Evolutionary conservation across 2,329 filamentous ascomycete species (phyloP).

Genomic region (Intubia oerlemansii): DNA sequence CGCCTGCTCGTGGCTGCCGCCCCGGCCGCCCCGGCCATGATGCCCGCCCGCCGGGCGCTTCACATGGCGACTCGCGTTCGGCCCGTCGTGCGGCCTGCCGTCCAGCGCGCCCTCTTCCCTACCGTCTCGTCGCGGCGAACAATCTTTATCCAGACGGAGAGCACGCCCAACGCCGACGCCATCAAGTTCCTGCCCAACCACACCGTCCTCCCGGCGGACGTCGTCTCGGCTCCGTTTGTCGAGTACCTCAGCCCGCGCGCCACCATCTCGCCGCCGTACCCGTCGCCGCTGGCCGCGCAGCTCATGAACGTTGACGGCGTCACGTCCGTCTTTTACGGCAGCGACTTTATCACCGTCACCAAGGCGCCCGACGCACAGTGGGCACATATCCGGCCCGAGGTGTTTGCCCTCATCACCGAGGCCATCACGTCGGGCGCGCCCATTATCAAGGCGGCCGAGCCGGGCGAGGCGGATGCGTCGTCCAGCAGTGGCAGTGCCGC

Average conservation of each 20-base stretch:
- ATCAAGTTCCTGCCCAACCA: conserved; percentile 93
- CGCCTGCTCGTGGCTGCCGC: too few species aligned
- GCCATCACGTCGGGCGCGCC: conserved; percentile 65
- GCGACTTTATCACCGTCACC: conserved; percentile 91
- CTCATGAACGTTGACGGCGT: conserved; percentile 88
- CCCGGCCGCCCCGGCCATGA: too few species aligned
- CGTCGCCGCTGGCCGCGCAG: conserved; percentile 75
- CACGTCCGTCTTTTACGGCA: conserved; percentile 83
- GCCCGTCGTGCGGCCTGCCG: too few species aligned
- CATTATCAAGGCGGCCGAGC: conserved; percentile 48
- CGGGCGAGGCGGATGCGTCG: conserved; percentile 14
- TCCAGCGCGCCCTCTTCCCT: too few species aligned
- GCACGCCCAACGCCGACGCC: conserved; percentile 84
- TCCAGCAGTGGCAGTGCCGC: conserved; percentile 21
- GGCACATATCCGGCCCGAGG: conserved; percentile 86
- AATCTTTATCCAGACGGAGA: conserved; percentile 96
- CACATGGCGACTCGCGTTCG: too few species aligned
- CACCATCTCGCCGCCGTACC: conserved; percentile 72
- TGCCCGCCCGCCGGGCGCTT: too few species aligned
- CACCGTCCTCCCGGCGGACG: conserved; percentile 52
- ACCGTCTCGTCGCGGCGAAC: too few species aligned
- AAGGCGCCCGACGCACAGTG: conserved; percentile 77
- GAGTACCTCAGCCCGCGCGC: conserved; percentile 82
- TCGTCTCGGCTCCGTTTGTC: conserved; percentile 54
- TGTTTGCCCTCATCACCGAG: conserved; percentile 90